Evolutionary conservation across 441 rosid genomes (phyloP).

Genomic region (Kokia cookei): DNA sequence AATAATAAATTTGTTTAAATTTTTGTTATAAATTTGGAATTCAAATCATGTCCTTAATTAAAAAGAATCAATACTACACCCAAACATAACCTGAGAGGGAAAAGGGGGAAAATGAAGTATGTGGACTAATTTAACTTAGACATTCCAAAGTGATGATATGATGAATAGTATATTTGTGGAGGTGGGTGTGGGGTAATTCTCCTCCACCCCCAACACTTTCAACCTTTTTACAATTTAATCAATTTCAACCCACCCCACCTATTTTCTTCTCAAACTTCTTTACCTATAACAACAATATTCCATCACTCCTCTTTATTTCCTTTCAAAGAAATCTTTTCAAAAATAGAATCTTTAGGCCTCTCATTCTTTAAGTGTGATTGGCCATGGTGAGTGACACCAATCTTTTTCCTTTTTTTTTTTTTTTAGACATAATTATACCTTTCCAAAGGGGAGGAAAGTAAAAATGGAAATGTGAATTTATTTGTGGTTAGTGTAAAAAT

Average conservation of each 20-base stretch:
- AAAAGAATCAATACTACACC: too few relatives aligned
- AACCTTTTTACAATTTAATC: slow-evolving; percentile 41
- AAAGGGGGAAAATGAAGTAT: too few relatives aligned
- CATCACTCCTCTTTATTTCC: not conserved
- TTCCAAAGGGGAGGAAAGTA: not conserved
- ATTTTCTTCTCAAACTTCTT: not conserved
- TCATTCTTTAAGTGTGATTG: not conserved
- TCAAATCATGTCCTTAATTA: too few relatives aligned
- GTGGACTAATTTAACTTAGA: not conserved
- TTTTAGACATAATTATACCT: too few relatives aligned
- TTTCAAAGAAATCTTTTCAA: too few relatives aligned
- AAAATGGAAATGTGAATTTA: not conserved
- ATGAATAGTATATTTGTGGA: slow-evolving; percentile 48
- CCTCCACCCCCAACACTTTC: slow-evolving; percentile 36
- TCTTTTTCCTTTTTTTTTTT: not conserved
- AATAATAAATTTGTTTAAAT: too few relatives aligned
- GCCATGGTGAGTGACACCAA: not conserved
- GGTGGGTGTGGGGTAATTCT: slow-evolving; percentile 34
- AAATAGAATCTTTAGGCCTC: too few relatives aligned
- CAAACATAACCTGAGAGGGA: too few relatives aligned
- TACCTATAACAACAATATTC: not conserved
- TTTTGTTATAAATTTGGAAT: too few relatives aligned
- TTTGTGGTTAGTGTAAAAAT: too few relatives aligned
- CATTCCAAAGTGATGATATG: slow-evolving; percentile 26
- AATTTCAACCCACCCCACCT: slow-evolving; percentile 15